Percentiles rank a stretch among this genome's conserved stretches.
Conservation (phyloP, 179 eudicot species). For the Beta macrorhiza region DNA sequence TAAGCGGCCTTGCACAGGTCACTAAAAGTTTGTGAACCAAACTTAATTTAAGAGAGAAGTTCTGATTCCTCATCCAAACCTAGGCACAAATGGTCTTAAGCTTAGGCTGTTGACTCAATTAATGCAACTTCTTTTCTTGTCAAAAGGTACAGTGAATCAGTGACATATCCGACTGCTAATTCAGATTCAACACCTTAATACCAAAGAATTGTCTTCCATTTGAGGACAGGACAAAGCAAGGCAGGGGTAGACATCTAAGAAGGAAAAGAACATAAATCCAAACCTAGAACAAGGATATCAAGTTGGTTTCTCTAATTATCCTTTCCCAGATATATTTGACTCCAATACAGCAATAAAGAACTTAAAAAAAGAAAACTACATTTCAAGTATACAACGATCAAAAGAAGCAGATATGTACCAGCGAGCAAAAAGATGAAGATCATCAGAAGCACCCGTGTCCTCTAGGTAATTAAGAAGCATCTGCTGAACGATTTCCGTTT, state of each 20-base stretch:
- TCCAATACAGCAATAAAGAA: not conserved
- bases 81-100: no score
- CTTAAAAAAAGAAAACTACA: not conserved
- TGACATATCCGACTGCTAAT: not conserved
- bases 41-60: no score
- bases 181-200: not conserved
- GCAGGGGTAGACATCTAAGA: not conserved
- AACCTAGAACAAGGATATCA: not conserved
- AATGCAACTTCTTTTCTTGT: no score
- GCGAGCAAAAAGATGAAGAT: conserved; percentile 72
- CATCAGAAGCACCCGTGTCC: conserved; percentile 71
- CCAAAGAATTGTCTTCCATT: not conserved
- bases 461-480: conserved; percentile 87
- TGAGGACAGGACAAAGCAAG: not conserved
- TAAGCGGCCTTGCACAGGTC: no score
- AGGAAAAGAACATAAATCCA: not conserved
- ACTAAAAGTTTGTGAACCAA: no score
- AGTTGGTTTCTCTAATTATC: not conserved
- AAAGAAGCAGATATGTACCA: conserved; percentile 51
- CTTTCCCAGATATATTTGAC: not conserved
- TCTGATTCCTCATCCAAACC: no score
- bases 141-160: no score
- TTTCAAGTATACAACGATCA: not conserved
- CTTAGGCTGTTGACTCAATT: no score
- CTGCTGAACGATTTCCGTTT: conserved; percentile 83